Evolutionary conservation across 2,329 filamentous ascomycete species (phyloP), one percentile per base, ranked within the genome.

Genomic region (Penicillium verrucosum): DNA sequence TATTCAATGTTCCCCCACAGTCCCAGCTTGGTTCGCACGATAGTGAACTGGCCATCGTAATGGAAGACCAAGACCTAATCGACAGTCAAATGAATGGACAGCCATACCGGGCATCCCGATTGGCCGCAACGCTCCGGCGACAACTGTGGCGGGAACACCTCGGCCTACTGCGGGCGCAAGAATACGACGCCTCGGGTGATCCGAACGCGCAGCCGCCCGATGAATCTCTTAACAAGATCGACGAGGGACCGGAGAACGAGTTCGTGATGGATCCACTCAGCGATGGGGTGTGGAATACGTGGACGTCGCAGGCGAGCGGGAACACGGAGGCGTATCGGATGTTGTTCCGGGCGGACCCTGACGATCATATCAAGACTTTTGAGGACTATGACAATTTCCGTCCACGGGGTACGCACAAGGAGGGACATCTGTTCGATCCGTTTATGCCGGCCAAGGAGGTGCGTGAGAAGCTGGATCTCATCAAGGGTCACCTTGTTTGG

Each of bases 81-180:
- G 83, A 89, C 14, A 87, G 86, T 18, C 76, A 74, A 58, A 95
- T 96, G 89, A 82, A 87, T 60, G 89, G 90, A 3, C 78, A 81
- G 23, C 85, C 85, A 0, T 96, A 82, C 77, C 82, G 80, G 32
- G 93, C 90, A 8, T 87, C 86, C 9, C 82, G 83, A 55, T 92
- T 93, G 68, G 92, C 92, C 1, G 80, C 90, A 5, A 90, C 88
- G 1, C 86, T 97, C 11, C 89, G 93, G 23, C 85, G 92, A 36
- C 86, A 92, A 70, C 84, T 97, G 60, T 96, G 90, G 85, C 86
- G 92, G 64, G 95, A 97, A 77, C 93, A 97, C 70, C 83, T 97
- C 1, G 93, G 93, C 42, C 81, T 96, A 9, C 80, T 96, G 10
- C 87, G 88, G 0, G 81, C 90, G 9, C 90, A 96, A 72, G 78